Conservation (phyloP, 345 rosid genomes). For the Cochlearia excelsa region DNA sequence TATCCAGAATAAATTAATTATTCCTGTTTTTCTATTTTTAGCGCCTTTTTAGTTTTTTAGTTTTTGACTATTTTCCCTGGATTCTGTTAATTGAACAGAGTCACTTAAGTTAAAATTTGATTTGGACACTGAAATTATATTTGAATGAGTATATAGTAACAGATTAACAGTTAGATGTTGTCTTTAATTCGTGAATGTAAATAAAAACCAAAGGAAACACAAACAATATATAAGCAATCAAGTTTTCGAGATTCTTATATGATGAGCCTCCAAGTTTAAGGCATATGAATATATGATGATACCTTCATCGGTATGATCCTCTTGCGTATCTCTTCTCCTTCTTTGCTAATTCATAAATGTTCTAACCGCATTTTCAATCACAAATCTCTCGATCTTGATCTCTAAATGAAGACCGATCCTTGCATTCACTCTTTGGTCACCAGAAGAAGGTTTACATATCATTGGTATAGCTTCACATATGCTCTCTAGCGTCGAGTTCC, state of each 20-base stretch:
- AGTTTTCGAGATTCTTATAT: slow-evolving; percentile 13
- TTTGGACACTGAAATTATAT: too few species aligned
- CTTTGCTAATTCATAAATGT: slow-evolving; percentile 19
- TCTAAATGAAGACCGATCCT: slow-evolving; percentile 34
- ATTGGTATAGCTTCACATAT: slow-evolving; percentile 36
- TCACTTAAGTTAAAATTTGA: too few species aligned
- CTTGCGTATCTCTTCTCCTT: slow-evolving; percentile 35
- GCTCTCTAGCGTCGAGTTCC: slow-evolving; percentile 8
- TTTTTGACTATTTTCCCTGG: too few species aligned
- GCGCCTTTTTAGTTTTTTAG: too few species aligned
- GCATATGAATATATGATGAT: slow-evolving; percentile 16
- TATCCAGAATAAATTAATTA: too few species aligned
- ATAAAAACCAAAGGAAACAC: neutral
- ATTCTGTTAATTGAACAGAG: too few species aligned
- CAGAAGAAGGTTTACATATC: slow-evolving; percentile 40
- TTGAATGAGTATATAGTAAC: too few species aligned
- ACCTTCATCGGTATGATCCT: slow-evolving; percentile 28
- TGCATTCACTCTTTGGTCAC: slow-evolving; percentile 35
- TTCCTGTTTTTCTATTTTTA: too few species aligned
- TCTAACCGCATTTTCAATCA: slow-evolving; percentile 26
- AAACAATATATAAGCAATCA: slow-evolving; percentile 22
- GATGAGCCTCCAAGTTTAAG: slow-evolving; percentile 33
- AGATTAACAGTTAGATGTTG: too few species aligned
- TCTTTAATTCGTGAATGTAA: too few species aligned
- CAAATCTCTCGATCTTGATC: slow-evolving; percentile 22